phyloP scores from a whole-genome alignment of 495 filamentous ascomycete species.

The Penicillium lividum region DNA sequence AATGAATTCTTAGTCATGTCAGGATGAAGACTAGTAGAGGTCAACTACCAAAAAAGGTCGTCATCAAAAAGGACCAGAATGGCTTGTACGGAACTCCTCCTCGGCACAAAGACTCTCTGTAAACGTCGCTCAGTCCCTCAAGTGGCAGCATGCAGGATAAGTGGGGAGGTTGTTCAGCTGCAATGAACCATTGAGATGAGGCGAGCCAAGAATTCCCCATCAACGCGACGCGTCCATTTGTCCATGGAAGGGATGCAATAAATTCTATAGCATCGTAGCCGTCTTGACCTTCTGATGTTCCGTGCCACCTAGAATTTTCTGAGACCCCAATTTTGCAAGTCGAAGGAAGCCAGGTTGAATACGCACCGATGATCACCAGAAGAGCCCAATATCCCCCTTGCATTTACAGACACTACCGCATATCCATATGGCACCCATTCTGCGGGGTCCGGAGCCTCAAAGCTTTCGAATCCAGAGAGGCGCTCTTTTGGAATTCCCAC shows the following conservation, averaged over 20 bases:
- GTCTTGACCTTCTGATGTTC: conserved; percentile 14
- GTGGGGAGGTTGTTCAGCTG: conserved; percentile 34
- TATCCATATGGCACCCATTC: conserved; percentile 42
- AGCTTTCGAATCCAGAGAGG: conserved; percentile 30
- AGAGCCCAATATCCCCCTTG: conserved; percentile 33
- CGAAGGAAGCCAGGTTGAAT: no score
- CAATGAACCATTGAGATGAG: conserved; percentile 36
- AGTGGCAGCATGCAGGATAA: conserved; percentile 44
- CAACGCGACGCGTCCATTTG: conserved; percentile 22
- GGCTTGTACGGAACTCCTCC: conserved; percentile 17
- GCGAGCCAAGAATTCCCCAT: conserved; percentile 31
- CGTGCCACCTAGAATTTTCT: conserved; percentile 11
- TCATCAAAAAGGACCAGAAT: not conserved
- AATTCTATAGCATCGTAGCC: conserved; percentile 20
- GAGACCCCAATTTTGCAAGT: conserved; percentile 6
- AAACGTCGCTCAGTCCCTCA: conserved; percentile 40
- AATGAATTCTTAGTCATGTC: no score
- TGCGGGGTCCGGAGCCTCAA: conserved; percentile 43
- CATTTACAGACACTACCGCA: conserved; percentile 41
- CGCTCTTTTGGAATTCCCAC: conserved; percentile 17
- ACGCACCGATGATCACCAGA: conserved; percentile 21
- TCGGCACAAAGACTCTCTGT: conserved; percentile 26
- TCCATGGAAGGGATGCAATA: conserved; percentile 19
- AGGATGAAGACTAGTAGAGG: no score
- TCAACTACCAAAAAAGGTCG: no score